Conservation (phyloP, 225 moss, liverwort and hornwort genomes). For the Thuidium tamariscinum region DNA sequence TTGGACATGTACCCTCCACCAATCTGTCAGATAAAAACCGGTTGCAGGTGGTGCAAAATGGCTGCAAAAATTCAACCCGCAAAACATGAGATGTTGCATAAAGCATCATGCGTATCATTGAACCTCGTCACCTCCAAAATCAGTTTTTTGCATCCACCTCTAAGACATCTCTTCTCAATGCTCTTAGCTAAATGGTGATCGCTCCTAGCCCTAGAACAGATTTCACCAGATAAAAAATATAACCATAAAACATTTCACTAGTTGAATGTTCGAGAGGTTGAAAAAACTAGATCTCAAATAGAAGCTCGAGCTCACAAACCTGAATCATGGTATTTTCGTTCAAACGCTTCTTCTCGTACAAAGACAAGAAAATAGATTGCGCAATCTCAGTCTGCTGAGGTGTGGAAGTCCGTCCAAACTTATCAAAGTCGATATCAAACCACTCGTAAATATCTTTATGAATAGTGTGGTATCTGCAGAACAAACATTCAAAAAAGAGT, state of each 20-base stretch:
- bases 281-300: neutral
- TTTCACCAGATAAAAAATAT: neutral
- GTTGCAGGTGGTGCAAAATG: constrained; percentile 63
- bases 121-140: neutral
- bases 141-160: too few relatives aligned
- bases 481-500: neutral
- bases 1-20: constrained; percentile 86
- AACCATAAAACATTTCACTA: too few relatives aligned
- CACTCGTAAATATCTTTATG: constrained; percentile 96
- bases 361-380: constrained; percentile 61
- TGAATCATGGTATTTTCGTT: constrained; percentile 64
- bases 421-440: constrained; percentile 93
- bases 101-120: neutral
- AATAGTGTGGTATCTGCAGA: constrained; percentile 53
- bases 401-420: constrained; percentile 88
- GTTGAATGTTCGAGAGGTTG: neutral
- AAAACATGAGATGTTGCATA: neutral
- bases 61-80: constrained; percentile 33
- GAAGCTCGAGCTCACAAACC: neutral
- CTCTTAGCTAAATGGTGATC: neutral
- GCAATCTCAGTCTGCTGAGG: constrained; percentile 43
- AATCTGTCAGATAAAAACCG: constrained; percentile 80
- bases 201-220: neutral
- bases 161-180: neutral
- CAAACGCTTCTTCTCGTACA: constrained; percentile 60